These are phyloP conservation scores for Alternaria incomplexa DNA, from an alignment of 2,329 filamentous ascomycete species.

Conservation along the genomic window DNA sequence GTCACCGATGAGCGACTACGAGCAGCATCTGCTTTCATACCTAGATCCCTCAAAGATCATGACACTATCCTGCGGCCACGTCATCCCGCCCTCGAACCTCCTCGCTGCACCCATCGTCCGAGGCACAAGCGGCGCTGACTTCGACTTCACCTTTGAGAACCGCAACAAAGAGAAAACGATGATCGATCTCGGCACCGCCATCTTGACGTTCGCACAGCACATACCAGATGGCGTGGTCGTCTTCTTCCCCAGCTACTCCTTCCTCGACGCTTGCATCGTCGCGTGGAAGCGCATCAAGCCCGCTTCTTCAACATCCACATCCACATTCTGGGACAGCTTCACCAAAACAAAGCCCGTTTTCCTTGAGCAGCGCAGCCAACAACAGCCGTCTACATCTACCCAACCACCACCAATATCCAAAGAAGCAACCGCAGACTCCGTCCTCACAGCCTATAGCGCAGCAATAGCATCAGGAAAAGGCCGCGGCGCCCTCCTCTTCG, in stretches of 20 bases:
- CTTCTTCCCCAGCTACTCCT: constrained; percentile 95
- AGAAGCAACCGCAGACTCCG: constrained; percentile 65
- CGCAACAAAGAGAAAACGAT: constrained; percentile 74
- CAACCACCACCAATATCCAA: constrained; percentile 59
- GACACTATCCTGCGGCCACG: constrained; percentile 91
- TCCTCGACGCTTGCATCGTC: constrained; percentile 73
- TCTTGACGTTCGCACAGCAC: constrained; percentile 72
- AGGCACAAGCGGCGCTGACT: constrained; percentile 58
- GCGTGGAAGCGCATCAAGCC: constrained; percentile 49
- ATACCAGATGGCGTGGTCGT: constrained; percentile 90
- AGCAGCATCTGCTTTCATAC: constrained; percentile 82
- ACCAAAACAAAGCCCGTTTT: constrained; percentile 62
- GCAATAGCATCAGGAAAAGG: constrained; percentile 61
- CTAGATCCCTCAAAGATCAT: constrained; percentile 68
- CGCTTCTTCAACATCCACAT: constrained; percentile 6
- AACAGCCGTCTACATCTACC: constrained; percentile 65
- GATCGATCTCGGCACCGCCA: constrained; percentile 72
- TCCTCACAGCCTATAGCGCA: constrained; percentile 74
- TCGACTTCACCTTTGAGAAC: constrained; percentile 88
- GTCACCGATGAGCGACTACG: constrained; percentile 95
- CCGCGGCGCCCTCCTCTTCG: constrained; percentile 80
- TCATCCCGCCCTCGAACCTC: constrained; percentile 83
- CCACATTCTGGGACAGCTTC: constrained; percentile 62
- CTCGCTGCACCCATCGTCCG: constrained; percentile 74
- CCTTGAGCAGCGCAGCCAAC: constrained; percentile 43